Evolutionary conservation across 352 stramenopile genomes (phyloP), one percentile per base, ranked within the genome.

Genomic region (Pythium volutum): DNA sequence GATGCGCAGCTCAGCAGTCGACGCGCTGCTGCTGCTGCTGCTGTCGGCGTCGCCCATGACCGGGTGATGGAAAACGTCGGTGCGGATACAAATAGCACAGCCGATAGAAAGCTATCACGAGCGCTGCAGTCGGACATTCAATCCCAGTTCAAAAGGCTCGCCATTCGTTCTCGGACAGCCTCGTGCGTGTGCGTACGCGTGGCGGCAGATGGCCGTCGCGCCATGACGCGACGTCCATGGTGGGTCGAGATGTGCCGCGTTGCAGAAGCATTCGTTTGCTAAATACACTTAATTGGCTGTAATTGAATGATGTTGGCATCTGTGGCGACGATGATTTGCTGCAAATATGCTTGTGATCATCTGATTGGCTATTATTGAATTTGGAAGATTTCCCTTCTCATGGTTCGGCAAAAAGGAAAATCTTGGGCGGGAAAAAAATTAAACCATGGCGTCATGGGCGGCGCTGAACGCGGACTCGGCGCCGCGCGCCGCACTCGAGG

Each of bases 361-460:
- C n/a, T n/a, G 36, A 43, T 43, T 43, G 36, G 36, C 36, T 15
- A 43, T 43, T 22, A 43, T 43, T 43, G 9, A 15, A 22, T 43
- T 43, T 43, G 33, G 7, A 12, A 14, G 33, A 7, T 12, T 14
- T 7, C 7, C 7, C 12, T 38, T 16, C 36, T 20, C 36, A 20
- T 43, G 36, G 14, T 18, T 43, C n/a, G 36, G 3, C 18, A 12
- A 12, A 38, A 38, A 38, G 12, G 6, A 15, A 43, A 16, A 43
- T 43, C 36, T 4, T 22, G 36, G 36, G 36, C 36, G 36, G 22
- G 42, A 11, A 48, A 42, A 60, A 23, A 25, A 48, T 5, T n/a
- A 7, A 36, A 48, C 2, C 22, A 84, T 88, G 77, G 56, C 75
- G 45, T 87, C 78, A n/a, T 91, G 81, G 81, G 75, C 77, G 34